Evolutionary conservation across 2,329 filamentous ascomycete species (phyloP), one percentile per base, ranked within the genome.

Genomic region (Beauveria bassiana): DNA sequence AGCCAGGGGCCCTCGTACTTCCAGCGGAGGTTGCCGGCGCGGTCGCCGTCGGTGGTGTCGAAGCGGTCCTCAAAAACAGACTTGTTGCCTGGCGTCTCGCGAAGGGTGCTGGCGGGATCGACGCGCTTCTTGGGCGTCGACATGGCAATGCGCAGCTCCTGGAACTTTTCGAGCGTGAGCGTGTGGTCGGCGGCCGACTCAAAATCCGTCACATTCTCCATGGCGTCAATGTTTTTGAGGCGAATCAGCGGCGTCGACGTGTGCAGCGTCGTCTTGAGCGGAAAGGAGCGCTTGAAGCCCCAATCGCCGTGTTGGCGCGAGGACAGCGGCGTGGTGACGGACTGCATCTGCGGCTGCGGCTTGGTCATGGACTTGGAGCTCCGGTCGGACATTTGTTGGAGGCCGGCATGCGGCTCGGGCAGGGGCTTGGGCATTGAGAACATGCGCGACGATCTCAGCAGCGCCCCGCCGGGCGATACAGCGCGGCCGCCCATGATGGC

Each of bases 151-250:
- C 85, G 82, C 72, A 97, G 80, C 73, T 96, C 90, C 71, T 91
- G 88, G 78, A 89, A 97, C 78, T 97, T 98, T 70, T 86, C 80
- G 61, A 96, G 78, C 8, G 91, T 92, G 67, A 91, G 78, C 57
- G 87, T 84, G 74, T 96, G 91, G 73, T 96, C 91, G 61, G 87
- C 84, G 0, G 92, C 89, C 43, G 90, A 92, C 65, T 86, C 81
- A 74, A 92, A 98, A 70, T 97, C 92, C 70, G 93, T 96, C 67
- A 97, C 82, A 72, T 92, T 89, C 75, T 97, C 92, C 67, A 86
- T 83, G 2, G 91, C 90, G 77, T 98, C 93, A 65, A 96, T 82
- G 63, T 88, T 83, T 68, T 86, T 86, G 67, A 98, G 77, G 65
- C 90, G 85, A 59, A 96, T 83, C 55, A 90, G 79, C 10, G 92